These are phyloP conservation scores for Aureobasidium sp. DNA, from an alignment of 2,329 filamentous ascomycete species.

Conservation along the genomic window DNA sequence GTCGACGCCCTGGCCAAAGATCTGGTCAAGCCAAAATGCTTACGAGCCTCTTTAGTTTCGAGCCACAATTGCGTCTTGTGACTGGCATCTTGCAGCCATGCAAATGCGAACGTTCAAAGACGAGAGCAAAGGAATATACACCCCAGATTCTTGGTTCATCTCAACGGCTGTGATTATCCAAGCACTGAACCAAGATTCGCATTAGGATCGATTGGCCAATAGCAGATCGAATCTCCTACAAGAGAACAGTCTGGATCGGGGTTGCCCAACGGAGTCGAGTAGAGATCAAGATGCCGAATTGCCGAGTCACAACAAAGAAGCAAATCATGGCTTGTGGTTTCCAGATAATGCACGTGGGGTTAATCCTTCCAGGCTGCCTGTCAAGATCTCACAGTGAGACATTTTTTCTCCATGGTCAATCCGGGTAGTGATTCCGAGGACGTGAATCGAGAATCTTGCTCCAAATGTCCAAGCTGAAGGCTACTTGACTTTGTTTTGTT, in stretches of 20 bases:
- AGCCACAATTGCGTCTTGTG: not conserved
- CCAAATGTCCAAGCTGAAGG: not conserved
- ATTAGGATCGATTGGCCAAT: not conserved
- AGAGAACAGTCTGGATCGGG: not conserved
- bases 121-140: no score
- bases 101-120: no score
- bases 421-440: not conserved
- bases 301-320: not conserved
- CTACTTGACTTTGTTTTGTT: not conserved
- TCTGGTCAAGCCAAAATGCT: not conserved
- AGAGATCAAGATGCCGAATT: not conserved
- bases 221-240: not conserved
- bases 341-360: not conserved
- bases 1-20: not conserved
- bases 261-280: not conserved
- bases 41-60: not conserved
- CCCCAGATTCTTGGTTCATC: not conserved
- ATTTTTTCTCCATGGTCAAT: not conserved
- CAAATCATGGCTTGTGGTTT: not conserved
- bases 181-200: not conserved
- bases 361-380: not conserved
- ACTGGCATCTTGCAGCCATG: no score
- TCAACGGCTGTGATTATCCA: not conserved
- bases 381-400: slow-evolving; percentile 1
- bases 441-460: not conserved